Evolutionary conservation across 257 asterid species (phyloP).

Genomic region (Eustoma russellianum): DNA sequence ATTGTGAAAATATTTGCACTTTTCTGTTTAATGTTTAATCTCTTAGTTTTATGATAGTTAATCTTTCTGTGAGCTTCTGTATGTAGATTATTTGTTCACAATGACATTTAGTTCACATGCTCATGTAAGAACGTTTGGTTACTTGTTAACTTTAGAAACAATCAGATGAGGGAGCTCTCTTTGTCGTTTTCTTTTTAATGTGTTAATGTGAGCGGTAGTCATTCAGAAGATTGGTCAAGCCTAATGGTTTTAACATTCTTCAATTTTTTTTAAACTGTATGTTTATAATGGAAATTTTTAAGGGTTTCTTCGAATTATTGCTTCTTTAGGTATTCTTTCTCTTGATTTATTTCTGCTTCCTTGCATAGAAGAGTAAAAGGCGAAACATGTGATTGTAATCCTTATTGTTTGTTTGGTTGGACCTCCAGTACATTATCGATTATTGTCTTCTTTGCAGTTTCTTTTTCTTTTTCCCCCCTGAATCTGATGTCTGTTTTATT

Average conservation of each 20-base stretch:
- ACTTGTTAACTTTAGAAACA: not conserved
- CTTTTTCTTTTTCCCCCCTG: conserved; percentile 1
- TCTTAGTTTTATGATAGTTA: no score
- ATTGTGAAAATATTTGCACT: not conserved
- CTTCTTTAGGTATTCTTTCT: not conserved
- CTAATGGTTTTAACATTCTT: no score
- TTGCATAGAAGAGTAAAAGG: not conserved
- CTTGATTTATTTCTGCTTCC: not conserved
- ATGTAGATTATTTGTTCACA: not conserved
- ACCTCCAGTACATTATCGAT: conserved; percentile 2
- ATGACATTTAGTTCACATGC: not conserved
- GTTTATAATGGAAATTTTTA: no score
- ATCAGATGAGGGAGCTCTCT: no score
- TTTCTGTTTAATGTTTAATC: not conserved
- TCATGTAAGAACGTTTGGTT: not conserved
- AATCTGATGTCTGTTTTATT: conserved; percentile 20
- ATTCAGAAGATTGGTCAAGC: no score
- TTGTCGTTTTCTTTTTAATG: no score
- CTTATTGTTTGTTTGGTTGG: not conserved
- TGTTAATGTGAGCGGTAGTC: no score
- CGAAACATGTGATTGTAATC: not conserved
- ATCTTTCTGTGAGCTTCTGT: not conserved
- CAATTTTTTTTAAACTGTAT: no score
- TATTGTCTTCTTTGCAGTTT: not conserved
- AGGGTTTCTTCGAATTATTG: no score